Evolutionary conservation across 768 basidiomycete species (phyloP).

Genomic region (Mycena amicta): DNA sequence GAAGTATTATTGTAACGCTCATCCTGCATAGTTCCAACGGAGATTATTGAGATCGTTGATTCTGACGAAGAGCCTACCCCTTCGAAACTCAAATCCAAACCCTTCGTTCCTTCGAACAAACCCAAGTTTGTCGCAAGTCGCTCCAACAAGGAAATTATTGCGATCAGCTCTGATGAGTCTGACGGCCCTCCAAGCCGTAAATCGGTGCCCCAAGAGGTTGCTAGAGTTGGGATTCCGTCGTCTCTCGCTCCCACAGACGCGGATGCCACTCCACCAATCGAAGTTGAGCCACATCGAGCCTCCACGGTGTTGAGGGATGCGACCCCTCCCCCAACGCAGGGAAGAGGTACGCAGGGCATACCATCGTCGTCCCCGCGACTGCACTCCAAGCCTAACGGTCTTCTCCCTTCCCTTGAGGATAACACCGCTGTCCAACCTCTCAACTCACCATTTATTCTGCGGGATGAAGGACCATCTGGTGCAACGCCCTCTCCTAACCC

Average conservation of each 20-base stretch:
- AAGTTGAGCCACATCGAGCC: too few relatives aligned
- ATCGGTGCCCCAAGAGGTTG: neutral
- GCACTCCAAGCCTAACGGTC: neutral
- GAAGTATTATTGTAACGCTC: neutral
- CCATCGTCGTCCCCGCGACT: neutral
- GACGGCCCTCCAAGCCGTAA: neutral
- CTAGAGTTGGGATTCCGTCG: too few relatives aligned
- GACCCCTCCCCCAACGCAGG: neutral
- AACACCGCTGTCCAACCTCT: neutral
- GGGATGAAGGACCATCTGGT: too few relatives aligned
- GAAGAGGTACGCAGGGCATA: neutral
- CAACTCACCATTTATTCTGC: too few relatives aligned
- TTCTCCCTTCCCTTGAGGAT: neutral
- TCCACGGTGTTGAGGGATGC: too few relatives aligned
- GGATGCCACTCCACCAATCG: too few relatives aligned
- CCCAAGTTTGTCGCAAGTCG: neutral
- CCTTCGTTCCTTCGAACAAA: neutral
- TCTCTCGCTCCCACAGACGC: neutral
- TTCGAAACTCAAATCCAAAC: neutral
- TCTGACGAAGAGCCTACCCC: constrained; percentile 14
- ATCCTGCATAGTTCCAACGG: neutral
- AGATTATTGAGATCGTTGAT: constrained; percentile 8
- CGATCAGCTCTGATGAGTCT: neutral
- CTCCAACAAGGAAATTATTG: neutral
- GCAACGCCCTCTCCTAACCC: neutral